Percentiles rank a stretch among this genome's conserved stretches.
phyloP scores from a whole-genome alignment of 768 basidiomycete species.

The Podaxis rugospora region DNA sequence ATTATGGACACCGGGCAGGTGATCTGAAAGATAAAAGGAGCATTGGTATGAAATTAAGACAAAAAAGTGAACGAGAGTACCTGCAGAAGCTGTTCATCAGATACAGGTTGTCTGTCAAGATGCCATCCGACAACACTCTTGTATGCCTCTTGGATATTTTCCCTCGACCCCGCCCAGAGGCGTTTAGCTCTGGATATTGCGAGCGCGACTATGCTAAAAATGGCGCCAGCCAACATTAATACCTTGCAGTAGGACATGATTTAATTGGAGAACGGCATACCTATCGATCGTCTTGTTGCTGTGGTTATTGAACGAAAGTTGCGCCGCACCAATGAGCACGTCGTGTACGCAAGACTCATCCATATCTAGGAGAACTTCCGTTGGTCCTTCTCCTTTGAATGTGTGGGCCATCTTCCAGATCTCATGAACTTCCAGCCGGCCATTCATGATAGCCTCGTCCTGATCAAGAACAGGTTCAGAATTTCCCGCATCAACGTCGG shows the following conservation, averaged over 20 bases:
- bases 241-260: not conserved
- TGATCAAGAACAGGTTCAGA: constrained; percentile 7
- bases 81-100: constrained; percentile 14
- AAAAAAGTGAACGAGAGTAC: constrained; percentile 11
- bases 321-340: constrained; percentile 16
- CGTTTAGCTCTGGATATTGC: constrained; percentile 10
- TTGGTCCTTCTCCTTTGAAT: not conserved
- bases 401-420: constrained; percentile 19
- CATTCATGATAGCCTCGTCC: constrained; percentile 24
- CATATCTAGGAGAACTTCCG: constrained; percentile 5
- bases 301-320: constrained; percentile 20
- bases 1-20: constrained; percentile 25
- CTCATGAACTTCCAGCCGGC: constrained; percentile 23
- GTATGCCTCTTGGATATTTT: constrained; percentile 15
- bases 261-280: constrained; percentile 9
- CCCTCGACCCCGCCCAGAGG: constrained; percentile 15
- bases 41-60: not conserved
- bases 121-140: constrained; percentile 17
- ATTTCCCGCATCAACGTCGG: too few relatives aligned
- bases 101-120: constrained; percentile 13
- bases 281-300: constrained; percentile 13
- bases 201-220: constrained; percentile 11
- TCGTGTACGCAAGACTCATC: constrained; percentile 16
- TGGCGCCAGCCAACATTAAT: not conserved
- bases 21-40: constrained; percentile 16